Conservation (phyloP, 805 yeast genomes). For the Ogataea philodendri region DNA sequence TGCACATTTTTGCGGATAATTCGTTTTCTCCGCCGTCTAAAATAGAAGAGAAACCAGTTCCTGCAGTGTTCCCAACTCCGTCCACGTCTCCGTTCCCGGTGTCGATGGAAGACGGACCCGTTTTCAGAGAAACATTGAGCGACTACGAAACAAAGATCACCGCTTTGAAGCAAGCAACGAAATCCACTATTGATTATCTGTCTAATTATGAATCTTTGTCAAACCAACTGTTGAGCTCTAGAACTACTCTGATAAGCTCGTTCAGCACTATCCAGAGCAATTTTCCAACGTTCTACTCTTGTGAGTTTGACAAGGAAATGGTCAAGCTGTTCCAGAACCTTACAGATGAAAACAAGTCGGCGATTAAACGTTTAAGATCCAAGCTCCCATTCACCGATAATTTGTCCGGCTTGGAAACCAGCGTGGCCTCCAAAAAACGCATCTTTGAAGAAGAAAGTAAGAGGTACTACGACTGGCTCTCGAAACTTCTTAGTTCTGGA, state of each 20-base stretch:
- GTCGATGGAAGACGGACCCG: conserved; percentile 39
- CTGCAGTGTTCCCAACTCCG: neutral
- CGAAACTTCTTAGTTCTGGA: conserved; percentile 34
- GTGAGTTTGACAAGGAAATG: conserved; percentile 15
- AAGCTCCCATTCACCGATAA: conserved; percentile 13
- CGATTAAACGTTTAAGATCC: conserved; percentile 18
- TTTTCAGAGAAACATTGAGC: conserved; percentile 30
- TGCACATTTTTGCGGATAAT: conserved; percentile 2
- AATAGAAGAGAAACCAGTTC: neutral
- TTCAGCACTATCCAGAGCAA: conserved; percentile 10
- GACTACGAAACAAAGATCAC: conserved; percentile 30
- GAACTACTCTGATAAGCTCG: conserved; percentile 13
- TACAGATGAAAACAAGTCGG: conserved; percentile 20
- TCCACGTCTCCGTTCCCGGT: conserved; percentile 27
- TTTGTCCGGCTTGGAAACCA: conserved; percentile 16
- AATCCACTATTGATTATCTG: conserved; percentile 17
- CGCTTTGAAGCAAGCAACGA: conserved; percentile 19
- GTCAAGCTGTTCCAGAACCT: conserved; percentile 13
- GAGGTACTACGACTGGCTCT: conserved; percentile 37
- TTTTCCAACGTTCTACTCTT: conserved; percentile 18
- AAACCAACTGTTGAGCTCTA: conserved; percentile 19
- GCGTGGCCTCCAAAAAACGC: conserved; percentile 22
- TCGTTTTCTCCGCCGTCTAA: conserved; percentile 1
- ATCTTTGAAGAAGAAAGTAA: conserved; percentile 38
- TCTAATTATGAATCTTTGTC: conserved; percentile 21